Conservation (phyloP, 1,139 yeast species). For the Wickerhamiella pararugosa region DNA sequence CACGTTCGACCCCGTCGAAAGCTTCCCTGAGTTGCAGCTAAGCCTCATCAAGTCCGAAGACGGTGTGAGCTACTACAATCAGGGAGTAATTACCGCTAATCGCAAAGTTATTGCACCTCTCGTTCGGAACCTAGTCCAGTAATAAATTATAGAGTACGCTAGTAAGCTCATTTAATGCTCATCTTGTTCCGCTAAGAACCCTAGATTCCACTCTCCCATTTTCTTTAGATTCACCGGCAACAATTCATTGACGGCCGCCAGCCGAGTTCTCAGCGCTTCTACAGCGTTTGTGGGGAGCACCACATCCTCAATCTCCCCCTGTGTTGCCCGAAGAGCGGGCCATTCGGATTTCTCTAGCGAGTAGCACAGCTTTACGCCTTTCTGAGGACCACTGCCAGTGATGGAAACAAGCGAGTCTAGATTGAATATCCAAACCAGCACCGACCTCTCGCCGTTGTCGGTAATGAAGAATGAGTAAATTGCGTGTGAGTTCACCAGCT, state of each 20-base stretch:
- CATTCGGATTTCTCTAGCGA: slow-evolving; percentile 18
- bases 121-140: slow-evolving; percentile 15
- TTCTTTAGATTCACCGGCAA: slow-evolving; percentile 26
- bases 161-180: neutral
- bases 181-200: slow-evolving; percentile 14
- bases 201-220: slow-evolving; percentile 25
- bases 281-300: slow-evolving; percentile 23
- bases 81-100: slow-evolving; percentile 40
- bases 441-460: slow-evolving; percentile 7
- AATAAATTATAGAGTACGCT: neutral
- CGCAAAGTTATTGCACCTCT: slow-evolving; percentile 78
- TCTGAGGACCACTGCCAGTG: slow-evolving; percentile 18
- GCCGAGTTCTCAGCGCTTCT: slow-evolving; percentile 19
- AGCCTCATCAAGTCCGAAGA: slow-evolving; percentile 3
- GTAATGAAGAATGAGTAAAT: slow-evolving; percentile 21
- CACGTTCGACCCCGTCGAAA: slow-evolving; percentile 7
- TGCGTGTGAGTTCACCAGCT: slow-evolving; percentile 24
- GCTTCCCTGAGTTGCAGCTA: slow-evolving; percentile 11
- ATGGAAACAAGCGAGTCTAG: slow-evolving; percentile 30
- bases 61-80: slow-evolving; percentile 12
- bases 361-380: slow-evolving; percentile 34
- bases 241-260: slow-evolving; percentile 21
- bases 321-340: slow-evolving; percentile 17
- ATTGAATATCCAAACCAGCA: slow-evolving; percentile 44
- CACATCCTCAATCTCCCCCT: slow-evolving; percentile 30